Evolutionary conservation across 78 protist species (phyloP).

Genomic region (Dictyostelium firmibasis): DNA sequence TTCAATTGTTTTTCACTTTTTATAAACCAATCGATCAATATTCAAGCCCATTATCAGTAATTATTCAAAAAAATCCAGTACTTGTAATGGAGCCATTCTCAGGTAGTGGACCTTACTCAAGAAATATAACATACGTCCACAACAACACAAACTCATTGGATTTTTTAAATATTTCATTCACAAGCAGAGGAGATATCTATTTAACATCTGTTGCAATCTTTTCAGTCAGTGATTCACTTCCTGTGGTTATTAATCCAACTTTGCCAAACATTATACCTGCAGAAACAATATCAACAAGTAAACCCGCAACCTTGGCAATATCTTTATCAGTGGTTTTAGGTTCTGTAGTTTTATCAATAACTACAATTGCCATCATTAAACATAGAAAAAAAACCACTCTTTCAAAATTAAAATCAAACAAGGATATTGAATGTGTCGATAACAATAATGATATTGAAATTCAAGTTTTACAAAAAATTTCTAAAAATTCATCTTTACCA

Average conservation of each 20-base stretch:
- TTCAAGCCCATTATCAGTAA: not conserved
- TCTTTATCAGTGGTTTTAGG: not conserved
- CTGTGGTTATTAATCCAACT: not conserved
- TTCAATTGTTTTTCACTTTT: not conserved
- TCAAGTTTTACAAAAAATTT: not conserved
- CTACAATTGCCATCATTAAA: not conserved
- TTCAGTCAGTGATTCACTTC: not conserved
- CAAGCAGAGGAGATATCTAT: not conserved
- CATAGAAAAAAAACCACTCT: not conserved
- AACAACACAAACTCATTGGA: not conserved
- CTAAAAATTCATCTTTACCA: not conserved
- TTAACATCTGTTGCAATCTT: not conserved
- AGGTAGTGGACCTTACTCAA: not conserved
- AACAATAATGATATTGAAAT: not conserved
- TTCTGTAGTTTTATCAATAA: not conserved
- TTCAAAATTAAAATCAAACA: not conserved
- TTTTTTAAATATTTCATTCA: not conserved
- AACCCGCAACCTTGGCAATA: not conserved
- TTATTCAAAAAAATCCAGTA: not conserved
- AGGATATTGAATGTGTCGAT: not conserved
- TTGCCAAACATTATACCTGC: not conserved
- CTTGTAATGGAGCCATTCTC: not conserved
- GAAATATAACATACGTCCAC: not conserved
- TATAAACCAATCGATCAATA: conserved; percentile 5
- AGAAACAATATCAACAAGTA: not conserved